Conservation (phyloP, 768 basidiomycete species). For the Boletus vinaceobasis region DNA sequence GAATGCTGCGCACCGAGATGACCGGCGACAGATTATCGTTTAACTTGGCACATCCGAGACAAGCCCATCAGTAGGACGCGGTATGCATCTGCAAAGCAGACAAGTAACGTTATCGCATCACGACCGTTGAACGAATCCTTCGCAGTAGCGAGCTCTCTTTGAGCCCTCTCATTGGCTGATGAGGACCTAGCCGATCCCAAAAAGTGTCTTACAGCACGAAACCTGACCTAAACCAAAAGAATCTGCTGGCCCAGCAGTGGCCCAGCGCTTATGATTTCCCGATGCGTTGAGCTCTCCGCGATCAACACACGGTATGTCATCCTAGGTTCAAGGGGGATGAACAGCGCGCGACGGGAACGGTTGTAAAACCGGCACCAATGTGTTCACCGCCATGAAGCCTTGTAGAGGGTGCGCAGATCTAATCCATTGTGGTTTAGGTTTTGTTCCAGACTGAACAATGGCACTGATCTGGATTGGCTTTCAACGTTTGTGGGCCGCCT, state of each 20-base stretch:
- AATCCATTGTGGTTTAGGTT: slow-evolving; percentile 9
- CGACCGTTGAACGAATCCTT: too few relatives aligned
- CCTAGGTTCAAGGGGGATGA: too few relatives aligned
- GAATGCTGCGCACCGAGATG: background rate
- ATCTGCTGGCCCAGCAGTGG: too few relatives aligned
- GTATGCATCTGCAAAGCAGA: background rate
- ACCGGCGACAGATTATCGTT: background rate
- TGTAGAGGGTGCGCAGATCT: slow-evolving; percentile 13
- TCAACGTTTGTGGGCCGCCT: too few relatives aligned
- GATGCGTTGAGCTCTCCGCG: background rate
- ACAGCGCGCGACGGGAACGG: too few relatives aligned
- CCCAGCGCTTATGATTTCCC: too few relatives aligned
- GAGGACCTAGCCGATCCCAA: too few relatives aligned
- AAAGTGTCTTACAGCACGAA: too few relatives aligned
- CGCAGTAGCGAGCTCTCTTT: too few relatives aligned
- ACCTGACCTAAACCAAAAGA: too few relatives aligned
- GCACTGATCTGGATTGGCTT: slow-evolving; percentile 15
- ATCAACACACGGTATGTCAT: background rate
- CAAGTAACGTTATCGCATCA: too few relatives aligned
- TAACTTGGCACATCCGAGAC: background rate
- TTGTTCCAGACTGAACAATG: slow-evolving; percentile 8
- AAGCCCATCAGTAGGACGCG: background rate
- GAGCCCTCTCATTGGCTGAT: too few relatives aligned
- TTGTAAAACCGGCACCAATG: background rate
- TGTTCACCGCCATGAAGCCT: background rate